These are phyloP conservation scores for Lactarius pseudohatsudake DNA, from an alignment of 768 basidiomycete genomes.

Conservation along the genomic window DNA sequence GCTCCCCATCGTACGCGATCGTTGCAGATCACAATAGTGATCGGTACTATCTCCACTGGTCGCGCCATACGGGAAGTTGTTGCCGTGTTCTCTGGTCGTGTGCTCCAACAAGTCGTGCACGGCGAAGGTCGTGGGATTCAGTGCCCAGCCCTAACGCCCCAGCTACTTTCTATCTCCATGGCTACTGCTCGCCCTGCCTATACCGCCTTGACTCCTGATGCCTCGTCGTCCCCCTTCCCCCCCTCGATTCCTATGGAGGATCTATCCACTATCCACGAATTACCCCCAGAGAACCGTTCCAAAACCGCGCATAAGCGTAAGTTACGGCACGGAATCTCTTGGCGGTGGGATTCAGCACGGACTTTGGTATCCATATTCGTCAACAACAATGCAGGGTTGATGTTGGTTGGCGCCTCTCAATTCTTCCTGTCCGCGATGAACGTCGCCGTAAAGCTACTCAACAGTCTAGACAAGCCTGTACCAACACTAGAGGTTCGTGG, in stretches of 20 bases:
- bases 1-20: background rate
- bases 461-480: slow-evolving; percentile 56
- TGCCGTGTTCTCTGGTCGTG: background rate
- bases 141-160: background rate
- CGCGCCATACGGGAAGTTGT: background rate
- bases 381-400: slow-evolving; percentile 53
- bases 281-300: background rate
- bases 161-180: background rate
- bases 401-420: slow-evolving; percentile 57
- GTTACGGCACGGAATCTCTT: background rate
- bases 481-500: slow-evolving; percentile 40
- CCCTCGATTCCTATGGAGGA: background rate
- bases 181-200: slow-evolving; percentile 33
- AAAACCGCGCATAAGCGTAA: background rate
- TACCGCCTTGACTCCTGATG: slow-evolving; percentile 27
- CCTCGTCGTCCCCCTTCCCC: background rate
- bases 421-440: slow-evolving; percentile 63
- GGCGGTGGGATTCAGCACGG: slow-evolving; percentile 3
- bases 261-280: background rate
- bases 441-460: slow-evolving; percentile 61
- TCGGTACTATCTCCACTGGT: background rate
- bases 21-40: background rate
- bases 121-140: background rate
- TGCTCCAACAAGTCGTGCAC: background rate
- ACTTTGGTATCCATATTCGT: slow-evolving; percentile 14